Base-by-base conservation (phyloP, 78 protist genomes). In the Cavenderia fasciculata region DNA sequence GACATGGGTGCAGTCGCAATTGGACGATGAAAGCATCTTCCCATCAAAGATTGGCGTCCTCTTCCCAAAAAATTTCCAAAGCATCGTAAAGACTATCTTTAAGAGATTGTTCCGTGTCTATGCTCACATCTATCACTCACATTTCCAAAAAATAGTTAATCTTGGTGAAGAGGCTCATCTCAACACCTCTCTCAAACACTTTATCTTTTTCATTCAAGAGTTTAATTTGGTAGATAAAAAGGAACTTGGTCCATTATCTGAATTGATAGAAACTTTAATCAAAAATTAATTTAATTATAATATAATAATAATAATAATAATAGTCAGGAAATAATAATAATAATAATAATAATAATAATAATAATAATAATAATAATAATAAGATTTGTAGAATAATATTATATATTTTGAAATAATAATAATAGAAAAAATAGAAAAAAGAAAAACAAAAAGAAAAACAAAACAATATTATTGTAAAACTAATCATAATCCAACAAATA, bases 121-220 rank as follows among this genome's bases (percentile, higher is more conserved):
- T 43, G 99, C 97, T 0, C 99, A 99, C 75, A 92, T 98, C 65
- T 99, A 98, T 86, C 93, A 97, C 95, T 51, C 87, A 14, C 99
- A 99, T 87, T 97, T 96, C 66, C 66, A 77, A 27, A 40, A 77
- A 70, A 85, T 97, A 25, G 85, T 72, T 11, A 41, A 65, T 4
- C 43, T 95, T 23, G 97, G 96, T 8, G 98, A 95, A 36, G 98
- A 97, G 65, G 97, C 97, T 16, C 99, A 96, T 61, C 74, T 96
- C 57, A 95, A 95, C 87, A 89, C 94, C 10, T 87, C 69, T 47
- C 70, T 94, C 93, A 95, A 79, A 68, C 98, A 96, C 76, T 96
- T 96, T 46, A 40, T 49, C 61, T 92, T 41, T 59, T 97, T 97
- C 62, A 94, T 95, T 18, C 44, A 21, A 46, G 98, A 96, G 79